Evolutionary conservation across 352 stramenopile species (phyloP).

Genomic region (Elongisporangium anandrum): DNA sequence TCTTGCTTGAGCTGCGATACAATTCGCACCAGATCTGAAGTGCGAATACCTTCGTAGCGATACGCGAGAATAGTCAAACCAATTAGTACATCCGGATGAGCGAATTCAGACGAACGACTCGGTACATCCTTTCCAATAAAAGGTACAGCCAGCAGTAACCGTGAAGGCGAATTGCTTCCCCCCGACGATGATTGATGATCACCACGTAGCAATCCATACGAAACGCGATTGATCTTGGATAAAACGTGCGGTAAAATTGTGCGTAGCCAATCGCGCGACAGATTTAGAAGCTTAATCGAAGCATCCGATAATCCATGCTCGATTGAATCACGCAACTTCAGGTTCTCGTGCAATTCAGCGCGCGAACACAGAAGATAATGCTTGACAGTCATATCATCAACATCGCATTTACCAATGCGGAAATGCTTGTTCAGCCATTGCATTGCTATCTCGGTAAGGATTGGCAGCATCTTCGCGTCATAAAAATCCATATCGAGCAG

Average conservation of each 20-base stretch:
- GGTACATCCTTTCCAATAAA: conserved; percentile 99
- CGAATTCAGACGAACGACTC: conserved; percentile 98
- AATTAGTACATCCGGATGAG: conserved; percentile 96
- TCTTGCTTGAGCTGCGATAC: conserved; percentile 88
- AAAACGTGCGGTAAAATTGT: conserved; percentile 98
- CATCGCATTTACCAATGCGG: conserved; percentile 93
- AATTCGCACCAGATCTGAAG: conserved; percentile 81
- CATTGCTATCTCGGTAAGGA: conserved; percentile 88
- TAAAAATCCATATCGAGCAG: conserved; percentile 98
- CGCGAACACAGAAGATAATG: conserved; percentile 67
- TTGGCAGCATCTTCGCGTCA: conserved; percentile 87
- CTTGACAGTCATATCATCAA: conserved; percentile 68
- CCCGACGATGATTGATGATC: conserved; percentile 50
- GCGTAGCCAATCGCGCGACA: conserved; percentile 95
- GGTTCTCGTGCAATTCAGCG: conserved; percentile 59
- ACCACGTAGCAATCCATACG: conserved; percentile 93
- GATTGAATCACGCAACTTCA: conserved; percentile 75
- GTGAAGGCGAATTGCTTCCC: conserved; percentile 93
- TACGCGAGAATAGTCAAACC: conserved; percentile 89
- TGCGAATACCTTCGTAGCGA: conserved; percentile 86
- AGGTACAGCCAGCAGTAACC: conserved; percentile 95
- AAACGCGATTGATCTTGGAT: conserved; percentile 99
- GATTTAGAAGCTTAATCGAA: conserved; percentile 98
- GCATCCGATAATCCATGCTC: conserved; percentile 67
- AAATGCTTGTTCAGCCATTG: conserved; percentile 84